Percentiles rank a stretch among this genome's conserved stretches.
Evolutionary conservation across 345 rosid species (phyloP).

Genomic region (Trapa bicornis): DNA sequence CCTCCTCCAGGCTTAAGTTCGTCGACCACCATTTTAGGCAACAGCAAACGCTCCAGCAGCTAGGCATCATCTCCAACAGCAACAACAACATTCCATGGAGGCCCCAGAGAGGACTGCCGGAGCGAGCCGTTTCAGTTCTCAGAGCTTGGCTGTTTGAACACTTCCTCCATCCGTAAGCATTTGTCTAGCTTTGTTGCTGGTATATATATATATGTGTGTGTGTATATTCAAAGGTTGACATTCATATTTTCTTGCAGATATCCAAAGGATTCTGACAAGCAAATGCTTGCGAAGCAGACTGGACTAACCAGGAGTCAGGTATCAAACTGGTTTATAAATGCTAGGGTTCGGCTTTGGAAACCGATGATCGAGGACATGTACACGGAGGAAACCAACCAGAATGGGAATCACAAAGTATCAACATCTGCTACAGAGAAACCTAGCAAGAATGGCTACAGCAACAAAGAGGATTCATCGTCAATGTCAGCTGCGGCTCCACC

Average conservation of each 20-base stretch:
- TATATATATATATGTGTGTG: no score
- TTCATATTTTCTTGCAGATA: constrained; percentile 23
- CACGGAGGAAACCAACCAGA: constrained; percentile 40
- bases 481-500: constrained; percentile 6
- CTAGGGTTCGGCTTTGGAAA: constrained; percentile 80
- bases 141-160: constrained; percentile 86
- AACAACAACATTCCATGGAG: constrained; percentile 42
- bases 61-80: constrained; percentile 40
- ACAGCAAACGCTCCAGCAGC: constrained; percentile 39
- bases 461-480: constrained; percentile 1
- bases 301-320: constrained; percentile 81
- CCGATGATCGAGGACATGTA: constrained; percentile 89
- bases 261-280: constrained; percentile 76
- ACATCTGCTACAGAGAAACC: constrained; percentile 3
- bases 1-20: constrained; percentile 29
- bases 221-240: not conserved
- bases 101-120: constrained; percentile 77
- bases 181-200: not conserved
- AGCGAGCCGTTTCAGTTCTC: constrained; percentile 57
- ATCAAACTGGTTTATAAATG: constrained; percentile 73
- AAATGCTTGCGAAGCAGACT: constrained; percentile 68
- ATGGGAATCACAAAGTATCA: constrained; percentile 17
- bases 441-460: constrained; percentile 13
- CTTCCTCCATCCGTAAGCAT: constrained; percentile 74
- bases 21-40: constrained; percentile 46